A percentile compares a stretch with the other conserved stretches of the same genome.
Conservation (phyloP, 192 early-diverging fungal genomes). For the Jimgerdemannia flammicorona region DNA sequence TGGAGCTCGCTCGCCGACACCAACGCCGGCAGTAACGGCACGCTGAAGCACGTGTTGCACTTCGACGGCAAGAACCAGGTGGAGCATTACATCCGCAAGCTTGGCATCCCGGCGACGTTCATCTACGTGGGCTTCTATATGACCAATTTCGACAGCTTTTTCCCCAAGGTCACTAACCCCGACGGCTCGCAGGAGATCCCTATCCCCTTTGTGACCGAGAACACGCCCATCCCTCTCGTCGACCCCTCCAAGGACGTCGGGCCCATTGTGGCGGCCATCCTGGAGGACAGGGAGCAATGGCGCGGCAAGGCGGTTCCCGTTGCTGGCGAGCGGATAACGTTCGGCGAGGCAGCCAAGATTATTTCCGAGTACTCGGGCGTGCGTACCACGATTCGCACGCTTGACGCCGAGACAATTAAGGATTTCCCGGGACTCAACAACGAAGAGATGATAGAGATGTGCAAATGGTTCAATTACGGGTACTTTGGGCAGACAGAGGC, state of each 20-base stretch:
- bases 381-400: background rate
- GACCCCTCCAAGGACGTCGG: background rate
- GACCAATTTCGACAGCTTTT: constrained; percentile 1
- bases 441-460: constrained; percentile 5
- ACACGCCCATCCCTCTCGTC: constrained; percentile 1
- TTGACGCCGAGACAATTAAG: background rate
- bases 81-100: background rate
- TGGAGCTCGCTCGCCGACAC: background rate
- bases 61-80: constrained; percentile 8
- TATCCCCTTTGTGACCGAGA: background rate
- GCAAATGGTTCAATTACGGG: background rate
- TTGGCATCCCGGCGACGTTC: constrained; percentile 4
- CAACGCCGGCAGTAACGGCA: constrained; percentile 1
- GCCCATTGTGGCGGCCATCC: no score
- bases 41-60: constrained; percentile 1
- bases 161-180: background rate
- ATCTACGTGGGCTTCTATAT: constrained; percentile 9
- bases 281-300: background rate
- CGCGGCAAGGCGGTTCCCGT: constrained; percentile 3
- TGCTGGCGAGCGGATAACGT: constrained; percentile 3
- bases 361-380: background rate
- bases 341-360: background rate
- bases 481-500: no score
- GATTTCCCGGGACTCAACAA: constrained; percentile 1
- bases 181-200: background rate